Percentiles rank a stretch among this genome's conserved stretches.
phyloP scores from a whole-genome alignment of 225 moss, liverwort and hornwort species.

The Polytrichum formosum region DNA sequence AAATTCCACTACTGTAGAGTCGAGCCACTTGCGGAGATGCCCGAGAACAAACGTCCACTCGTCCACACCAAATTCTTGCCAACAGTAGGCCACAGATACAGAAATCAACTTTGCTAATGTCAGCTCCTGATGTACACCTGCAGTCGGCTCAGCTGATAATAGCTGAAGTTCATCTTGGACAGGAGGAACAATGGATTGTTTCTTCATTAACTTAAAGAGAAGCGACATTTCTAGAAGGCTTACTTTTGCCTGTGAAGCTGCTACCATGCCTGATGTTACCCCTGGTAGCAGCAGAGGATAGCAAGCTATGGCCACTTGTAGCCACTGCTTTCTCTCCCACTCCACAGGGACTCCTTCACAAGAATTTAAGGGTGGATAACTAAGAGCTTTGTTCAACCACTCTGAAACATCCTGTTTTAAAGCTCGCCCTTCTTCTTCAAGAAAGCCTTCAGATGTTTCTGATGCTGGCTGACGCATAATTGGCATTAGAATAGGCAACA shows the following conservation, averaged over 20 bases:
- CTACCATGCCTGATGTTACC: slow-evolving; percentile 62
- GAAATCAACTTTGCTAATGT: slow-evolving; percentile 75
- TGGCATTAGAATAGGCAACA: slow-evolving; percentile 81
- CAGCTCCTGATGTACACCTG: slow-evolving; percentile 37
- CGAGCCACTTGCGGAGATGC: slow-evolving; percentile 74
- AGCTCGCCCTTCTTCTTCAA: slow-evolving; percentile 32
- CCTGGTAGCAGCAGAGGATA: slow-evolving; percentile 72
- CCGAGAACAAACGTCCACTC: slow-evolving; percentile 78
- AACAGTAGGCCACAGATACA: slow-evolving; percentile 75
- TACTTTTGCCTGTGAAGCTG: slow-evolving; percentile 65
- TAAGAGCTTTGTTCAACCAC: slow-evolving; percentile 73
- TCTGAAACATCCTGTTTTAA: slow-evolving; percentile 62
- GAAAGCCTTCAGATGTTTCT: slow-evolving; percentile 19
- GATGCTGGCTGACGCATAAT: slow-evolving; percentile 52
- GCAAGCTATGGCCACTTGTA: slow-evolving; percentile 73
- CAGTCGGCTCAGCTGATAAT: slow-evolving; percentile 20
- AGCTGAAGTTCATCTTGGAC: slow-evolving; percentile 39
- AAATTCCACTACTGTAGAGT: slow-evolving; percentile 70
- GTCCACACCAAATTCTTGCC: slow-evolving; percentile 72
- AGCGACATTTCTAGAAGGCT: slow-evolving; percentile 76
- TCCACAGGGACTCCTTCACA: slow-evolving; percentile 19
- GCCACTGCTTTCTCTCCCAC: slow-evolving; percentile 47
- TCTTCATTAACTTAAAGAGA: slow-evolving; percentile 63
- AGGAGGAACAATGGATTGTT: slow-evolving; percentile 39
- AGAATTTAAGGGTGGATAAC: slow-evolving; percentile 52